Conservation (phyloP, 2,329 filamentous ascomycete species). For the Trichoderma polysporum region DNA sequence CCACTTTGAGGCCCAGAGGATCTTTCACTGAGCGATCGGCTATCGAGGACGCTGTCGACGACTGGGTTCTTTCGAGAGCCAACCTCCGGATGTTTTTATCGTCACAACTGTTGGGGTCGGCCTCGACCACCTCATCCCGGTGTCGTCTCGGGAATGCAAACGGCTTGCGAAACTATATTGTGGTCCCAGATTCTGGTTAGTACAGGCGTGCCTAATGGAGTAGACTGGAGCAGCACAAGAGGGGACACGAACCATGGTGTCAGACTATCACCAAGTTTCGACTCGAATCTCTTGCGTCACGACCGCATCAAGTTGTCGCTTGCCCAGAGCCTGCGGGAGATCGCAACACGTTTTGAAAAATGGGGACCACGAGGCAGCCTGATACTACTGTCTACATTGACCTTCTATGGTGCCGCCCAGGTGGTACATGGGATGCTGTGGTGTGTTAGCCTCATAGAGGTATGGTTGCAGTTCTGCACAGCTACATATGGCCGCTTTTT, state of each 20-base stretch:
- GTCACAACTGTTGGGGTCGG: not conserved
- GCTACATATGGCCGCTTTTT: not conserved
- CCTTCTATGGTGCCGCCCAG: not conserved
- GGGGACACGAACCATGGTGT: not conserved
- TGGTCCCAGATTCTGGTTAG: not conserved
- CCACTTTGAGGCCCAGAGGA: not conserved
- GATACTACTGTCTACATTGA: not conserved
- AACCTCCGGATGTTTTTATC: not conserved
- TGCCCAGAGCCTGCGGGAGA: not conserved
- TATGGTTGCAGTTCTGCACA: not conserved
- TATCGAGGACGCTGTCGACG: not conserved
- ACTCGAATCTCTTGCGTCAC: not conserved
- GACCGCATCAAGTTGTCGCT: not conserved
- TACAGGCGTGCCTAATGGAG: not conserved
- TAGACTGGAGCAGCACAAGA: not conserved
- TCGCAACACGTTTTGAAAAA: not conserved
- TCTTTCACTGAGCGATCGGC: not conserved
- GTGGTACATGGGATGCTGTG: not conserved
- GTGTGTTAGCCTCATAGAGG: not conserved
- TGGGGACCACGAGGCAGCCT: not conserved
- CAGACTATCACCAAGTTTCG: not conserved
- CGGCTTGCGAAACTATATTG: not conserved
- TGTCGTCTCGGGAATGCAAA: not conserved
- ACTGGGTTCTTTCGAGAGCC: not conserved
- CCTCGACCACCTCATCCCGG: not conserved